Conservation (phyloP, 2,329 filamentous ascomycete species). For the Didymella segeticola region DNA sequence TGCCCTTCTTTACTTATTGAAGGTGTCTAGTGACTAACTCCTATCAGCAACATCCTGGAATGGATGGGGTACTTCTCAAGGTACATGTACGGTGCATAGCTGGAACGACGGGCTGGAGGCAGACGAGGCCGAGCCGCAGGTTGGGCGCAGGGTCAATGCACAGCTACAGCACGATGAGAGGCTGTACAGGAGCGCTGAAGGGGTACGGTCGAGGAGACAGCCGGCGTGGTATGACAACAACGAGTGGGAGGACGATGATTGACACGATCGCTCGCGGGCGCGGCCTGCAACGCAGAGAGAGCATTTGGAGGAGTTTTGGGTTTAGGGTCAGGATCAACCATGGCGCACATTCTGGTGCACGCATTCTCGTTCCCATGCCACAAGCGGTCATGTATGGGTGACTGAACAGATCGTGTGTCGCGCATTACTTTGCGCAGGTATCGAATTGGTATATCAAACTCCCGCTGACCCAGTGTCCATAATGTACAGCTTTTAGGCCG, state of each 20-base stretch:
- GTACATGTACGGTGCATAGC: slow-evolving; percentile 78
- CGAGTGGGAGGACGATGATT: slow-evolving; percentile 40
- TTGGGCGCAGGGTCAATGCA: slow-evolving; percentile 47
- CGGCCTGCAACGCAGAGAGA: background rate
- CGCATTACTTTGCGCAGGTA: slow-evolving; percentile 19
- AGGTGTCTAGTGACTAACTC: no score
- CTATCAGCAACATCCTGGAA: slow-evolving; percentile 79
- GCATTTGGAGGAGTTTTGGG: background rate
- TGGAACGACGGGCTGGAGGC: slow-evolving; percentile 75
- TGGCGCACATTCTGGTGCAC: background rate
- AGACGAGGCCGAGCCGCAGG: slow-evolving; percentile 58
- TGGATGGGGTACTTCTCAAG: slow-evolving; percentile 73
- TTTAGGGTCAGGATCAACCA: background rate
- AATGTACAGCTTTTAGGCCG: slow-evolving; percentile 40
- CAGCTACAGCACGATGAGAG: slow-evolving; percentile 47
- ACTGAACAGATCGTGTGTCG: background rate
- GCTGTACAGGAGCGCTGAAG: slow-evolving; percentile 34
- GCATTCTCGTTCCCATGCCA: background rate
- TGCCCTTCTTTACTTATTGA: background rate
- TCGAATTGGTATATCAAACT: slow-evolving; percentile 47
- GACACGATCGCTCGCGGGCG: background rate
- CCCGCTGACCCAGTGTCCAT: slow-evolving; percentile 43
- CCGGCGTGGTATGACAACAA: slow-evolving; percentile 38
- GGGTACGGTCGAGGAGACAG: slow-evolving; percentile 29
- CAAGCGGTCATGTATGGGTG: background rate